A percentile compares a stretch with the other conserved stretches of the same genome.
Conservation (phyloP, 1,139 yeast species). For the Taiozyma onychis region DNA sequence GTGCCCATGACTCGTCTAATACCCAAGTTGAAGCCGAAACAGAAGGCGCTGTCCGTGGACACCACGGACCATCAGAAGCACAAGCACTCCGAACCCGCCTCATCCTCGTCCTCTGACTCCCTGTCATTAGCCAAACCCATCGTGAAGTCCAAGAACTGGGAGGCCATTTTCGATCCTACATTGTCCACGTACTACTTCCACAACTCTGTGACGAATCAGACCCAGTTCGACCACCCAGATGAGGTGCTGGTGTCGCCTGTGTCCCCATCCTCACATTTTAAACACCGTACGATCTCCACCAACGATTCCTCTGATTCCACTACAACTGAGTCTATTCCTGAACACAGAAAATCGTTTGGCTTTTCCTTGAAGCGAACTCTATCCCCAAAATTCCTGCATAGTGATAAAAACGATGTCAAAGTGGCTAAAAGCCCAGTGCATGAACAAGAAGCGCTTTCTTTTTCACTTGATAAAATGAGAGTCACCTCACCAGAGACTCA, state of each 20-base stretch:
- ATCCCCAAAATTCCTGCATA: constrained; percentile 16
- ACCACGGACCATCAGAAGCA: not conserved
- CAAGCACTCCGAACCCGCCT: not conserved
- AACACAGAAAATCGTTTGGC: constrained; percentile 15
- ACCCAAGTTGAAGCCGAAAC: not conserved
- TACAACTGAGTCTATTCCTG: not conserved
- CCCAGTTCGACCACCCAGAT: constrained; percentile 24
- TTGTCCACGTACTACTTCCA: constrained; percentile 17
- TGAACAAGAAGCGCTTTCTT: not conserved
- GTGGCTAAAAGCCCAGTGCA: not conserved
- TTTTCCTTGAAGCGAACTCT: constrained; percentile 15
- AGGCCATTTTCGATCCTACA: constrained; percentile 17
- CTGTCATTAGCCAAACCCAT: constrained; percentile 8
- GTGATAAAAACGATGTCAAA: not conserved
- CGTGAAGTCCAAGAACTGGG: constrained; percentile 19
- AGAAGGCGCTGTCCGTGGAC: not conserved
- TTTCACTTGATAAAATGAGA: not conserved
- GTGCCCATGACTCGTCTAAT: not conserved
- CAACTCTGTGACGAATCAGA: constrained; percentile 14
- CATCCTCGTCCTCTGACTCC: not conserved
- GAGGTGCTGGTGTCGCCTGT: constrained; percentile 20
- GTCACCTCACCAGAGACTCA: not conserved
- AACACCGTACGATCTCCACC: not conserved
- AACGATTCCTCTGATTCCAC: not conserved
- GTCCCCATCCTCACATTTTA: constrained; percentile 5